A percentile compares a stretch with the other conserved stretches of the same genome.
phyloP scores from a whole-genome alignment of 768 basidiomycete genomes.

The Tylopilus sp. region DNA sequence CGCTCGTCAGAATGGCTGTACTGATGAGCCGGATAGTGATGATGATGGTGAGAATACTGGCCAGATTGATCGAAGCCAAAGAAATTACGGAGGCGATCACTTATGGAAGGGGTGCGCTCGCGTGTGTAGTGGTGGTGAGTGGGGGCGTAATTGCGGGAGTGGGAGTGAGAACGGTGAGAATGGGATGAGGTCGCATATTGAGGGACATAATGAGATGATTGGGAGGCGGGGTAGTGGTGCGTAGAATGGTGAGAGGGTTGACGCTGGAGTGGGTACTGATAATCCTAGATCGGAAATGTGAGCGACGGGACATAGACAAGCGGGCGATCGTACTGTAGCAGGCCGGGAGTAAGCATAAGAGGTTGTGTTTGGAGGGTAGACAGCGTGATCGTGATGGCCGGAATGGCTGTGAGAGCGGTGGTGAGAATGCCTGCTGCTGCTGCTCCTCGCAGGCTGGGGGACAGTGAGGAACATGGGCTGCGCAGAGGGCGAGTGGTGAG shows the following conservation, averaged over 20 bases:
- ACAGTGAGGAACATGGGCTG: conserved; percentile 6
- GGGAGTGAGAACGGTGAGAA: conserved; percentile 10
- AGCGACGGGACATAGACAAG: not conserved
- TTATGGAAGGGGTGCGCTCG: conserved; percentile 25
- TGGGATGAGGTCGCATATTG: conserved; percentile 6
- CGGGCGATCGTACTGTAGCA: conserved; percentile 10
- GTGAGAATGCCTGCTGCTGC: conserved; percentile 20
- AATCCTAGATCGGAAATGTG: conserved; percentile 12
- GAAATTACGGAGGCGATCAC: conserved; percentile 38
- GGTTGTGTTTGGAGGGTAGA: not conserved
- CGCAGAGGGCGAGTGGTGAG: not conserved
- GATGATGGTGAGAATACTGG: not conserved
- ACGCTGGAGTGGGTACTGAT: conserved; percentile 11
- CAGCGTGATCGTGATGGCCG: not conserved
- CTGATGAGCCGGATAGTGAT: conserved; percentile 1
- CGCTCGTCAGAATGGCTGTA: conserved; percentile 3
- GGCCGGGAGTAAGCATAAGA: conserved; percentile 5
- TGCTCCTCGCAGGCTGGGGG: conserved; percentile 11
- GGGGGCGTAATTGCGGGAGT: conserved; percentile 13
- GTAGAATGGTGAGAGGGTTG: conserved; percentile 8
- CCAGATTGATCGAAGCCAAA: conserved; percentile 31
- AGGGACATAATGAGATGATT: conserved; percentile 17
- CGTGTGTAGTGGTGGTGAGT: conserved; percentile 6
- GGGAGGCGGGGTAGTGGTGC: conserved; percentile 15
- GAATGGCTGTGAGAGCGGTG: conserved; percentile 10